Base-by-base conservation (phyloP, 192 early-diverging fungal species). In the Phlyctochytrium planicorne region DNA sequence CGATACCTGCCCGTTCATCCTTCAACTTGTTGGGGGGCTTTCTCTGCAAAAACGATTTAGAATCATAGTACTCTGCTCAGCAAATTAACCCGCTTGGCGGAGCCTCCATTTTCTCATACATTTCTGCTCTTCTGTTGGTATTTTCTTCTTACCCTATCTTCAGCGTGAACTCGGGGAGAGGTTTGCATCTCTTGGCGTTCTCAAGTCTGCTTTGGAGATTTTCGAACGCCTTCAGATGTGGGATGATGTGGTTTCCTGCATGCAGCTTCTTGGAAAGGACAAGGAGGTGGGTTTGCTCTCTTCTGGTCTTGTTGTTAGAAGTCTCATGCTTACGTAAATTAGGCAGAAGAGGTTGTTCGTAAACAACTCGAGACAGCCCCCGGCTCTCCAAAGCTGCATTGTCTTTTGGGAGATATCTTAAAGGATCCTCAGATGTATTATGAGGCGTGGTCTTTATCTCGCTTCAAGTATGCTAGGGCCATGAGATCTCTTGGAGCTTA, bases 141-240 rank as follows among this genome's bases (percentile, higher is more conserved):
- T 31, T 16, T 63, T 0, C 66, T 35, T 1, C 1, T 20, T 23
- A 27, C 31, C 16, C 33, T 37, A n/a, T 35, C 30, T 23, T 14
- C 57, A 83, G 84, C 81, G 85, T 64, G 96, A 99, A 70, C 81
- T 99, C 35, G 97, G 89, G 16, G 78, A 88, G 10, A 82, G 90
- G 47, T 94, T 91, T 75, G 82, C 95, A 68, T 79, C 84, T 2
- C 70, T 98, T 60, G 97, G 97, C 47, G 90, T 97, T 1, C 60
- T 94, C 27, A 88, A 91, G 17, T 95, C 95, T 2, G 93, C 97
- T 2, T 77, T 97, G 31, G 93, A 99, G 53, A 97, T 99, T 55
- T 99, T 88, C 74, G 89, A 93, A 72, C 90, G 97, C 16, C 77
- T 99, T 62, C 87, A 97, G 65, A 81, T 97, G 84, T 99, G 97